phyloP scores from a whole-genome alignment of 129 eudicot genomes.

The Ambrosia artemisiifolia region DNA sequence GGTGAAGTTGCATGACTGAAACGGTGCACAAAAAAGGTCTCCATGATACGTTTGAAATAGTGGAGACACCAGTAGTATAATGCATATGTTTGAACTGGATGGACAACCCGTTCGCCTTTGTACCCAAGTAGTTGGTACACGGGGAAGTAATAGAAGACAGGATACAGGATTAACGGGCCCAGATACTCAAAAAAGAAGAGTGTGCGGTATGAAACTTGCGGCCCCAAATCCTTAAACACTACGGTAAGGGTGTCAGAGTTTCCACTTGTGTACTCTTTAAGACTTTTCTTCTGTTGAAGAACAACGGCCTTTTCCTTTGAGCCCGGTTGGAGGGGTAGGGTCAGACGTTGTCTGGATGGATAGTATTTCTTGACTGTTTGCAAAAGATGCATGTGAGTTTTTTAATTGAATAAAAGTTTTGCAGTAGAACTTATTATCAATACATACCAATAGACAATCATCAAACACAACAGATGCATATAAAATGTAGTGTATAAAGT shows the following conservation, averaged over 20 bases:
- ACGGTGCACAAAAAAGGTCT: constrained; percentile 94
- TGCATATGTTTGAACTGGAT: constrained; percentile 91
- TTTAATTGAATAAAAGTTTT: not conserved
- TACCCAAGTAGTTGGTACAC: constrained; percentile 71
- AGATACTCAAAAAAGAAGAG: constrained; percentile 87
- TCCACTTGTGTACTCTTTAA: constrained; percentile 65
- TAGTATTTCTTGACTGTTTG: constrained; percentile 77
- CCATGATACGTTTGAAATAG: constrained; percentile 92
- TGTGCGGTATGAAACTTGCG: constrained; percentile 88
- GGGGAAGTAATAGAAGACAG: constrained; percentile 80
- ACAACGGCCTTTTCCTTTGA: constrained; percentile 73
- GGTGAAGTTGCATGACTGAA: constrained; percentile 99
- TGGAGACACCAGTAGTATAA: constrained; percentile 93
- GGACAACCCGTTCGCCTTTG: constrained; percentile 61
- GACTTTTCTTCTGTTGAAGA: constrained; percentile 63
- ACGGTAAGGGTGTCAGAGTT: constrained; percentile 53
- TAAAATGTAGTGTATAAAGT: not conserved
- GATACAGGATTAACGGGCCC: constrained; percentile 87
- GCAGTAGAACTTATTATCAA: not conserved
- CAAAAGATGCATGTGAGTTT: constrained; percentile 24
- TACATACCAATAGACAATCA: not conserved
- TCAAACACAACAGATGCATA: not conserved
- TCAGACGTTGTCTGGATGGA: constrained; percentile 89
- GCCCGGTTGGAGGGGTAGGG: constrained; percentile 80
- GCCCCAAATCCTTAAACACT: constrained; percentile 90